Evolutionary conservation across 2,329 filamentous ascomycete species (phyloP).

Genomic region (Didymosphaeria variabile): DNA sequence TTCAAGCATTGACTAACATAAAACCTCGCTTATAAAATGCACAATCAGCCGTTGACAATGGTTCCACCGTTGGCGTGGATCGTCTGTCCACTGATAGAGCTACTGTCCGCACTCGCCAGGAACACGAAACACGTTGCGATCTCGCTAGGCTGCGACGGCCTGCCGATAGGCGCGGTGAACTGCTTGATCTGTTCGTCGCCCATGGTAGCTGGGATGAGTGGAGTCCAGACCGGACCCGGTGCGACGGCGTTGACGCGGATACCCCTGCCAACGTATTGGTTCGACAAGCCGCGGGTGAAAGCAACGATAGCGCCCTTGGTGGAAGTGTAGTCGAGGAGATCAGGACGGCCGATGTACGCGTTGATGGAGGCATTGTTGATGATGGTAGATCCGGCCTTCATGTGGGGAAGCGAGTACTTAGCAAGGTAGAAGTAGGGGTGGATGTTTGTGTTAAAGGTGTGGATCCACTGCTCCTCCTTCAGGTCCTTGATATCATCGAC

Average conservation of each 20-base stretch:
- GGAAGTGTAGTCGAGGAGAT: conserved; percentile 83
- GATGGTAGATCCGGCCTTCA: conserved; percentile 77
- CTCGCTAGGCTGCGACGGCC: conserved; percentile 81
- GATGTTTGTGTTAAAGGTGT: conserved; percentile 85
- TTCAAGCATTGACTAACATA: background rate
- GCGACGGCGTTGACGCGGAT: conserved; percentile 81
- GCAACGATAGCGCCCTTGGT: conserved; percentile 81
- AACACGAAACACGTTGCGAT: conserved; percentile 85
- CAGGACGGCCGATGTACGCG: conserved; percentile 80
- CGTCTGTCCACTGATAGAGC: conserved; percentile 77
- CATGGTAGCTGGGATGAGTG: conserved; percentile 54
- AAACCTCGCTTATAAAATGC: background rate
- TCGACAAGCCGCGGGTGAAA: conserved; percentile 80
- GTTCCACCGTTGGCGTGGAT: conserved; percentile 65
- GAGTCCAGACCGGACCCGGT: conserved; percentile 68
- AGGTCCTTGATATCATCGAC: conserved; percentile 75
- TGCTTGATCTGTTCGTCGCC: conserved; percentile 70
- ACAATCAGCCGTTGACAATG: conserved; percentile 42
- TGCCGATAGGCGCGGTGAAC: conserved; percentile 77
- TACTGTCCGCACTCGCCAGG: conserved; percentile 77
- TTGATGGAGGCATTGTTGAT: conserved; percentile 90
- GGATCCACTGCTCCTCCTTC: conserved; percentile 78
- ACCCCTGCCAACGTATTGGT: conserved; percentile 75
- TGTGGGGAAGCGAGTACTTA: conserved; percentile 79
- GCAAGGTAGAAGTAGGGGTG: conserved; percentile 82